These are phyloP conservation scores for Vaccinium macrocarpon DNA, from an alignment of 148 eudicot species.

Conservation along the genomic window DNA sequence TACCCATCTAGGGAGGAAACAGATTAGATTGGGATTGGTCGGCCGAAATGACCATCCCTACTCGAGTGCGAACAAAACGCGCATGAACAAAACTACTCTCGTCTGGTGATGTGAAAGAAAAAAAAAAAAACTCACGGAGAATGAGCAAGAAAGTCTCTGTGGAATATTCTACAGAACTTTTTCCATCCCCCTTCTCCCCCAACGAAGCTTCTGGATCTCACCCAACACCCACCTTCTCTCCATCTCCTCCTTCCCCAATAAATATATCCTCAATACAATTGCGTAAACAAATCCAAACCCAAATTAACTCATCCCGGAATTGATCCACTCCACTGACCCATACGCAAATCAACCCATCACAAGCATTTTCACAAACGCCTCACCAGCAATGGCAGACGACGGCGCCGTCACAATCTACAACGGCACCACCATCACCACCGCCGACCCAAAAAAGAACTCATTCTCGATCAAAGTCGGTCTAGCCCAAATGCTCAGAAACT, in stretches of 20 bases:
- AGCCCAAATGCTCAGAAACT: constrained; percentile 56
- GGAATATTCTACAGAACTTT: constrained; percentile 26
- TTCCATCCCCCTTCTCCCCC: neutral
- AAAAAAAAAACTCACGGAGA: too few relatives aligned
- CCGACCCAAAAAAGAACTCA: constrained; percentile 38
- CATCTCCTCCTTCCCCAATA: neutral
- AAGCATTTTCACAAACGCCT: constrained; percentile 37
- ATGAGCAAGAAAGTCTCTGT: too few relatives aligned
- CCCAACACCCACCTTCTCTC: constrained; percentile 5
- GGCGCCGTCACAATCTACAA: constrained; percentile 55
- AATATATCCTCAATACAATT: neutral
- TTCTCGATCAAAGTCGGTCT: constrained; percentile 54
- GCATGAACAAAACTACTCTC: too few relatives aligned
- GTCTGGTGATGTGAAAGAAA: too few relatives aligned
- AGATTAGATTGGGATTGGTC: too few relatives aligned
- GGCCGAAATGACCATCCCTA: too few relatives aligned
- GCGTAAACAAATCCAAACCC: neutral
- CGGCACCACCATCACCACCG: constrained; percentile 34
- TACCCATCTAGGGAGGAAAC: too few relatives aligned
- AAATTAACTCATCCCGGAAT: neutral
- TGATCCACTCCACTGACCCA: neutral
- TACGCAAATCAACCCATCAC: neutral
- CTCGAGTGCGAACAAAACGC: too few relatives aligned
- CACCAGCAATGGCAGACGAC: constrained; percentile 47
- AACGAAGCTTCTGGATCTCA: constrained; percentile 46